Percentiles rank a stretch among this genome's conserved stretches.
These are phyloP conservation scores for Zygnema circumcarinatum DNA, from an alignment of 139 green algal species.

Conservation along the genomic window DNA sequence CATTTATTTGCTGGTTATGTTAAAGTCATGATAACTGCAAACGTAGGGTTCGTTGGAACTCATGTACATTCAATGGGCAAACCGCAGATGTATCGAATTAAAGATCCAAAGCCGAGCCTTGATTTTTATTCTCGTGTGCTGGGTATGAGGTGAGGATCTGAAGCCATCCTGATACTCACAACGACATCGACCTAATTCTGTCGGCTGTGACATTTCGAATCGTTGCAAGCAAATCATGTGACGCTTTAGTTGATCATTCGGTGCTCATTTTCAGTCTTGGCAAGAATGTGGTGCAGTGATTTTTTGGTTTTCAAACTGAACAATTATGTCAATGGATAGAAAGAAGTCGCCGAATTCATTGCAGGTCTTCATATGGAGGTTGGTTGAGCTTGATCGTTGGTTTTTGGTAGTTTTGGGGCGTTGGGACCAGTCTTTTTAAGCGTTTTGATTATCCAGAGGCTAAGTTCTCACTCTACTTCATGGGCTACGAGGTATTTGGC, in stretches of 20 bases:
- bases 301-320: not conserved
- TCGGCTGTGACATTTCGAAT: not conserved
- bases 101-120: constrained; percentile 48
- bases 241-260: not conserved
- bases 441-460: constrained; percentile 52
- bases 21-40: not conserved
- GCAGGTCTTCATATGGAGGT: too few species aligned
- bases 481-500: constrained; percentile 57
- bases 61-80: not conserved
- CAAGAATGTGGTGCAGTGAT: not conserved
- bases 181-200: too few species aligned
- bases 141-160: constrained; percentile 56
- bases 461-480: constrained; percentile 65
- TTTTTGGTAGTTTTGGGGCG: too few species aligned
- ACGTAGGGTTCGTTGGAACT: not conserved
- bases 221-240: not conserved
- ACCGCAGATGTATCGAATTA: constrained; percentile 56
- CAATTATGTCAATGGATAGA: not conserved
- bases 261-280: not conserved
- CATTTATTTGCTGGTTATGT: constrained; percentile 1
- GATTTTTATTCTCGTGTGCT: constrained; percentile 52
- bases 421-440: constrained; percentile 58
- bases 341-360: too few species aligned
- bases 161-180: too few species aligned
- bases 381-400: too few species aligned